phyloP scores from a whole-genome alignment of 2,329 filamentous ascomycete genomes.

The Neofusicoccum parvum region DNA sequence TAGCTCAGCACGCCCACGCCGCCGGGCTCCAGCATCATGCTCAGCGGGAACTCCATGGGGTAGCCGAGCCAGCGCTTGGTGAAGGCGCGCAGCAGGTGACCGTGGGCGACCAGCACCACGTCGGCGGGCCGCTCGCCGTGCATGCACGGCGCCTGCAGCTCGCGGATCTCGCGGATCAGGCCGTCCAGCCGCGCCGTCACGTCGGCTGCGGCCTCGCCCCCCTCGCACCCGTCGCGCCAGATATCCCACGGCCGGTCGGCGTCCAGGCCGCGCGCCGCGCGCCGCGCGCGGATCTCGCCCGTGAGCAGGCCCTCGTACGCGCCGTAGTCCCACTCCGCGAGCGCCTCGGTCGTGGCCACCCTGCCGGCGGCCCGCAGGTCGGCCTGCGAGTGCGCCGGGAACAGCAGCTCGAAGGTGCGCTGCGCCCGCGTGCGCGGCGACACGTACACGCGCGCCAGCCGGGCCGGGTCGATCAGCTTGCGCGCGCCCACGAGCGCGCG shows the following conservation, averaged over 20 bases:
- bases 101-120: slow-evolving; percentile 79
- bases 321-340: slow-evolving; percentile 87
- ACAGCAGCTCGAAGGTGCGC: slow-evolving; percentile 52
- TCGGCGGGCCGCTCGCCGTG: slow-evolving; percentile 56
- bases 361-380: background rate
- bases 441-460: slow-evolving; percentile 51
- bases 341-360: slow-evolving; percentile 70
- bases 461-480: slow-evolving; percentile 55
- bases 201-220: slow-evolving; percentile 76
- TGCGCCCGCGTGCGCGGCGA: slow-evolving; percentile 54
- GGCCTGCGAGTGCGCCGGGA: slow-evolving; percentile 24
- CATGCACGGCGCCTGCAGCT: slow-evolving; percentile 55
- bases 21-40: slow-evolving; percentile 79
- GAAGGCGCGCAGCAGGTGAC: slow-evolving; percentile 81
- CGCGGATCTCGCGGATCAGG: slow-evolving; percentile 71
- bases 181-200: slow-evolving; percentile 71
- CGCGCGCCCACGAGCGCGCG: slow-evolving; percentile 51
- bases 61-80: slow-evolving; percentile 80
- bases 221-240: slow-evolving; percentile 84
- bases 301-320: slow-evolving; percentile 82
- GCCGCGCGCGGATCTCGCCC: slow-evolving; percentile 61
- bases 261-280: slow-evolving; percentile 61
- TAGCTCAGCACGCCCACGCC: slow-evolving; percentile 82
- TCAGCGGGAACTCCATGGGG: slow-evolving; percentile 67
- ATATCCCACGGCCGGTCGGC: slow-evolving; percentile 72